Evolutionary conservation across 768 basidiomycete genomes (phyloP), one percentile per base, ranked within the genome.

Genomic region (Gyrodon lividus): DNA sequence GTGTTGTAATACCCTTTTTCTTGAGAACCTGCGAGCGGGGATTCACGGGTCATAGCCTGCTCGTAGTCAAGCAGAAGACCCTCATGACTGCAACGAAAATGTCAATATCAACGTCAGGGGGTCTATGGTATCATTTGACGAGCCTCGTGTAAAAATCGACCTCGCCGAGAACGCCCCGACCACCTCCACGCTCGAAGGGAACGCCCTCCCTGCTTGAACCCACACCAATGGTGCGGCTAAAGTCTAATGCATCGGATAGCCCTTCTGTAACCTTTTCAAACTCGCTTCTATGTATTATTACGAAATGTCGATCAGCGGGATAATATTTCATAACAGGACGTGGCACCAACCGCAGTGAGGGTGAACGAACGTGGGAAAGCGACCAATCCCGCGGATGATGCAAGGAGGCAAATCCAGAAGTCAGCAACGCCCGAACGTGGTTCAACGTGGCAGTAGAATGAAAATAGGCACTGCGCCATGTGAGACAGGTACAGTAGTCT

Each of bases 111-210:
- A 12, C 14, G 34, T 8, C 31, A 20, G 9, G n/a, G 16, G 19
- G 17, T 44, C 23, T 6, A 7, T 14, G n/a, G 31, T 7, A 37
- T 6, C 5, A 22, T 33, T 43, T 2, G 39, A 57, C 76, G 28
- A 52, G 84, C 92, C 89, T 93, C 3, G 92, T 94, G 73, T 92
- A 98, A 58, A 98, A 86, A 65, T 98, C 95, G 0, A 95, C 92
- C 62, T 92, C 93, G 22, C 89, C 89, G 19, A 94, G 74, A 12
- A 82, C 79, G 48, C 85, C 81, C 14, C 82, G 74, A 2, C 80
- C 81, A 2, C 89, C 89, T 19, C 93, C 85, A 22, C 74, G 78
- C 61, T 87, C 89, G 62, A 88, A 92, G 1, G 81, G 70, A 0
- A 74, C 62, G 7, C 60, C 70, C 14, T 74, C 71, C 37, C 55